These are phyloP conservation scores for Candida tallmaniae DNA, from an alignment of 805 yeast genomes.

Conservation along the genomic window DNA sequence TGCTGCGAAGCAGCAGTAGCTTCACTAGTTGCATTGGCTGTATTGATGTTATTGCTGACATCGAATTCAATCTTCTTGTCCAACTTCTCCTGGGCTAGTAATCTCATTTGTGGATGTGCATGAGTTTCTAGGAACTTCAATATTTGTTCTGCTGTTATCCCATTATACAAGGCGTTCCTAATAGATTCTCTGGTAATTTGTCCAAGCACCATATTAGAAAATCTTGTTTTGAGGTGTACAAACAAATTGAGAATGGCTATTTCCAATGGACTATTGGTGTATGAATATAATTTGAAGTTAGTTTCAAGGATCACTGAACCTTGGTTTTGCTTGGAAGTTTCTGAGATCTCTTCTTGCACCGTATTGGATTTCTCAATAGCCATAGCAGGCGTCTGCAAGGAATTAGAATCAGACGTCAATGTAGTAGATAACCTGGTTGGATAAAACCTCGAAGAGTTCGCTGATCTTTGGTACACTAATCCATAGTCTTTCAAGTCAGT, in stretches of 20 bases:
- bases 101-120: conserved; percentile 89
- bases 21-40: conserved; percentile 38
- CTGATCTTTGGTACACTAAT: conserved; percentile 60
- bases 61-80: conserved; percentile 66
- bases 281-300: conserved; percentile 88
- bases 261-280: conserved; percentile 90
- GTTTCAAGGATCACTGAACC: conserved; percentile 91
- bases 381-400: conserved; percentile 66
- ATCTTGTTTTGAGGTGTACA: conserved; percentile 79
- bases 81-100: conserved; percentile 63
- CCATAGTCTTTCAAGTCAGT: conserved; percentile 92
- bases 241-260: conserved; percentile 88
- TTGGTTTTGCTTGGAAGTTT: conserved; percentile 37
- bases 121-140: conserved; percentile 84
- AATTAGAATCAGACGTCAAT: conserved; percentile 76
- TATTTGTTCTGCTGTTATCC: conserved; percentile 93
- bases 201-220: conserved; percentile 90
- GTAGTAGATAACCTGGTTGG: conserved; percentile 91
- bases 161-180: conserved; percentile 75
- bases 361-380: conserved; percentile 62
- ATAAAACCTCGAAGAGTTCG: conserved; percentile 62
- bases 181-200: conserved; percentile 90
- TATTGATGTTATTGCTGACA: conserved; percentile 43
- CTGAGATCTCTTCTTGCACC: conserved; percentile 3
- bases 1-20: conserved; percentile 34